Evolutionary conservation across 2,329 filamentous ascomycete species (phyloP).

Genomic region (Colletotrichum sp.): DNA sequence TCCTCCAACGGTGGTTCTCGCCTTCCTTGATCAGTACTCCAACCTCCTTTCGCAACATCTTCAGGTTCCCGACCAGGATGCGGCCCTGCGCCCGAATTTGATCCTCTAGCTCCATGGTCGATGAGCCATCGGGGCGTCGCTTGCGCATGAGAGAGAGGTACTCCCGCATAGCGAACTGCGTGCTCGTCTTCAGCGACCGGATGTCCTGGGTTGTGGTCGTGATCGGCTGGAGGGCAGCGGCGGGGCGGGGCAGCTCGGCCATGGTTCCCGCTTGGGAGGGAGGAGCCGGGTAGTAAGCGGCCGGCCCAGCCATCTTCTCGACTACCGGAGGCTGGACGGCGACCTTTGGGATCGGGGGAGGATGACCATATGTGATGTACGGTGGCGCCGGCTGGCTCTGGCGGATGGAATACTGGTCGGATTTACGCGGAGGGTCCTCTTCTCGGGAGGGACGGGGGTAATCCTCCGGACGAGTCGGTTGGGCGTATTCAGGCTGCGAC

Average conservation of each 20-base stretch:
- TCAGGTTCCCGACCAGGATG: slow-evolving; percentile 49
- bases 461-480: background rate
- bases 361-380: slow-evolving; percentile 1
- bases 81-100: slow-evolving; percentile 47
- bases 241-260: background rate
- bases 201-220: slow-evolving; percentile 30
- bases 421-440: background rate
- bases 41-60: slow-evolving; percentile 47
- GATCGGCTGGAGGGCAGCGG: slow-evolving; percentile 14
- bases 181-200: slow-evolving; percentile 35
- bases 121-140: slow-evolving; percentile 31
- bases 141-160: slow-evolving; percentile 36
- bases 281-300: background rate
- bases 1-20: slow-evolving; percentile 56
- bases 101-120: slow-evolving; percentile 42
- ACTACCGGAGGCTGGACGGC: background rate
- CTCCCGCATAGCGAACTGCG: slow-evolving; percentile 40
- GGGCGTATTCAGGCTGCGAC: background rate
- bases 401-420: background rate
- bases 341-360: background rate
- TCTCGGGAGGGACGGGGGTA: background rate
- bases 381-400: background rate
- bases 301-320: slow-evolving; percentile 12
- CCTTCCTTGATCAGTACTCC: slow-evolving; percentile 45
- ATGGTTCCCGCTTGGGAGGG: background rate